Evolutionary conservation across 2,329 filamentous ascomycete species (phyloP), one percentile per base, ranked within the genome.

Genomic region (Stagonosporopsis vannaccii): DNA sequence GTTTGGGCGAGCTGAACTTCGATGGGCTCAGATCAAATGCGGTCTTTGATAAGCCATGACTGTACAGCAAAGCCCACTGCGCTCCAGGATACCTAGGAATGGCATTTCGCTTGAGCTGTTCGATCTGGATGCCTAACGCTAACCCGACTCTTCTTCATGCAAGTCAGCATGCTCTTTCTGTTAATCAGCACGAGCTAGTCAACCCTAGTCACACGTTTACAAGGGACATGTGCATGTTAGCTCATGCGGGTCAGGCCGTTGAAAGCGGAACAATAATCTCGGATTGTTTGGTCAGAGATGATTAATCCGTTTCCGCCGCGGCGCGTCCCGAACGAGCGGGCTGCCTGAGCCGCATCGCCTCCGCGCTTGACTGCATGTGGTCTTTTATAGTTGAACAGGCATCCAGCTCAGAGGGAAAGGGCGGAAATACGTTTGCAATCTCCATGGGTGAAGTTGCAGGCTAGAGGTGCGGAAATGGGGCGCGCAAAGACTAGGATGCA

Each of bases 11-110:
- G 25, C 37, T 28, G 22, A 12, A 22, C n/a, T 20, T 11, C 12
- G 9, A 19, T 20, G 8, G 2, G 1, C 20, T 15, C 26, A 11
- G 17, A 33, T 33, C 32, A 47, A 41, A 40, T 41, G 39, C 35
- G 35, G 63, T 54, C 42, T 57, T 62, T 72, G 60, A 61, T 71
- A 71, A 69, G 44, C 30, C 41, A 25, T 46, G 25, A 28, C 33
- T 50, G 47, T 32, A 32, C 43, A 37, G n/a, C 15, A 28, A 30
- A 4, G 17, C 17, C 26, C 40, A 2, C 36, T 36, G 15, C 9
- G 9, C 22, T 57, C 42, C 45, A 32, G 17, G 30, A 26, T 25
- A 25, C 25, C 25, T 8, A 26, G 15, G 5, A 5, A 13, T 12
- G 8, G 17, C 19, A 7, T 45, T 23, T 47, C 65, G 62, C 60